phyloP scores from a whole-genome alignment of 2,329 filamentous ascomycete genomes.

The Colletotrichum cuscutae region DNA sequence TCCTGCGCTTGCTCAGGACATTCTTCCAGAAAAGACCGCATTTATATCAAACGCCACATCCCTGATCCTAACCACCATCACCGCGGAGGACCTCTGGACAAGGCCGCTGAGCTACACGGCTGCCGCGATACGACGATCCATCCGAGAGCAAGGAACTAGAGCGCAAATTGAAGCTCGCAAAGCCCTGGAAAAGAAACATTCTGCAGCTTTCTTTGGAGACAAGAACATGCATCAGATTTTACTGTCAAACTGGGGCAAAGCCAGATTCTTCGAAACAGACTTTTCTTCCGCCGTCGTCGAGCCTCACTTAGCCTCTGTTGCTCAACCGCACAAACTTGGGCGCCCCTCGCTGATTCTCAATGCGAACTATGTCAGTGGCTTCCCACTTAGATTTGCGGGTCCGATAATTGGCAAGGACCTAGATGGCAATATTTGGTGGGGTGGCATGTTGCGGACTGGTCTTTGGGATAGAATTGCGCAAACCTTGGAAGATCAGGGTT shows the following conservation, averaged over 20 bases:
- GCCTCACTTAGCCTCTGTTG: neutral
- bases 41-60: constrained; percentile 4
- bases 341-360: constrained; percentile 36
- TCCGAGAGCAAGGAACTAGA: constrained; percentile 46
- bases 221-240: constrained; percentile 43
- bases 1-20: neutral
- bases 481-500: neutral
- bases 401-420: neutral
- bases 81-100: constrained; percentile 30
- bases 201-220: constrained; percentile 42
- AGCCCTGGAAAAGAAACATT: constrained; percentile 24
- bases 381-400: constrained; percentile 28
- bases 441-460: neutral
- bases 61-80: constrained; percentile 34
- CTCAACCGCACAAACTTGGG: constrained; percentile 19
- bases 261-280: constrained; percentile 46
- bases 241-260: constrained; percentile 51
- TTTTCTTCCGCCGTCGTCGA: constrained; percentile 45
- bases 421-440: constrained; percentile 1
- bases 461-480: constrained; percentile 8
- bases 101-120: constrained; percentile 42
- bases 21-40: neutral
- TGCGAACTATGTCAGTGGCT: neutral
- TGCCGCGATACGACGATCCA: constrained; percentile 41
- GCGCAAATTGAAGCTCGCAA: constrained; percentile 42